Evolutionary conservation across 331 rosid genomes (phyloP).

Genomic region (Malus hybrid): DNA sequence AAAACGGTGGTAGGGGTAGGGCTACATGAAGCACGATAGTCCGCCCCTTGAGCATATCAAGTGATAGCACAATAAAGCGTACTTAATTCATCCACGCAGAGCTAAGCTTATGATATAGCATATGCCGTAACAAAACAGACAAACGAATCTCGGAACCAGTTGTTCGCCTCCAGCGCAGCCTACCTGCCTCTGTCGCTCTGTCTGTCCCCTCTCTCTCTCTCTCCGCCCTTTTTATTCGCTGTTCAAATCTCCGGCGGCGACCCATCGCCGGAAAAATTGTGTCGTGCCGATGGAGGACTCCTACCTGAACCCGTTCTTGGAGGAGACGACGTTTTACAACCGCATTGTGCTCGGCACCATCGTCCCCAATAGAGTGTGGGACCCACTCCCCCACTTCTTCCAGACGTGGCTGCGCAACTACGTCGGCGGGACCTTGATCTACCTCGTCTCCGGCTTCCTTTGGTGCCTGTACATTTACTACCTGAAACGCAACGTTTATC

Average conservation of each 20-base stretch:
- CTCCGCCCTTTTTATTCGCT: neutral
- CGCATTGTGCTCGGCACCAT: constrained; percentile 52
- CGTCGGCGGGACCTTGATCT: constrained; percentile 58
- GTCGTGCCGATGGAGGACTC: neutral
- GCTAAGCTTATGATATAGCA: no score
- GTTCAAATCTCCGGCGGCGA: constrained; percentile 1
- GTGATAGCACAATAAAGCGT: neutral
- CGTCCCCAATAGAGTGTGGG: constrained; percentile 40
- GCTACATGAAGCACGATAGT: neutral
- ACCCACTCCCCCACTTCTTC: constrained; percentile 58
- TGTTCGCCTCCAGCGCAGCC: neutral
- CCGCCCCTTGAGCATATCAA: neutral
- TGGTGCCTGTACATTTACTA: constrained; percentile 79
- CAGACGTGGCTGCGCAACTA: constrained; percentile 87
- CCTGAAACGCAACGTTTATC: constrained; percentile 57
- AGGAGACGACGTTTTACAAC: constrained; percentile 59
- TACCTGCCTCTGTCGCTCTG: neutral
- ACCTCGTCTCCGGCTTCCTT: constrained; percentile 55
- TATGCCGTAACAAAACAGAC: neutral
- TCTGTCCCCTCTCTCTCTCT: neutral
- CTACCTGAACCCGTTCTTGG: constrained; percentile 39
- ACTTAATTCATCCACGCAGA: no score
- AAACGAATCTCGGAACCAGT: neutral
- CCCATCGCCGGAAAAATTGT: neutral
- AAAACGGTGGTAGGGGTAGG: neutral